Conservation (phyloP, 176 grass and related monocot species). For the Poa annua region DNA sequence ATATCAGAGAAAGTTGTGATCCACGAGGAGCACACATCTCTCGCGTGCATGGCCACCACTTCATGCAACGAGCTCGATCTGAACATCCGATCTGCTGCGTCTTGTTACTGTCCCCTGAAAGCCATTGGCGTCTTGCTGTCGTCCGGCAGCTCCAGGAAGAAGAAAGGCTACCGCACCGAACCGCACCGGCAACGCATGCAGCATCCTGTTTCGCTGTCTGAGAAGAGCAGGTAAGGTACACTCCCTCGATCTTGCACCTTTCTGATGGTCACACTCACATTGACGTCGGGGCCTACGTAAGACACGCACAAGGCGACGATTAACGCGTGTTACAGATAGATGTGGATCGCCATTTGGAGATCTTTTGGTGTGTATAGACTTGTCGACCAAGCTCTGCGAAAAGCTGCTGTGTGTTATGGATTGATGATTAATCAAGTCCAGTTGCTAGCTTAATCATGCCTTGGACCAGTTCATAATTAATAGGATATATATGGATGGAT, state of each 20-base stretch:
- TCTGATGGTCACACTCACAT: neutral
- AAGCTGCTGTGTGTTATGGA: neutral
- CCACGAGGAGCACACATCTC: conserved; percentile 40
- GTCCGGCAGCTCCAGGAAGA: neutral
- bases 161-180: neutral
- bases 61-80: no score
- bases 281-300: neutral
- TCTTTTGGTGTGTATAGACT: neutral
- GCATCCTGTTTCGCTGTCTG: neutral
- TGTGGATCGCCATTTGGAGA: neutral
- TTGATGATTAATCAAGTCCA: neutral
- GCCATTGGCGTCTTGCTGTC: conserved; percentile 21
- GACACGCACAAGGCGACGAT: neutral
- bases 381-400: neutral
- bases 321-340: neutral
- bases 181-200: no score
- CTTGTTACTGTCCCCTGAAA: conserved; percentile 22
- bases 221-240: neutral
- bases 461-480: neutral
- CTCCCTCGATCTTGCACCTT: neutral
- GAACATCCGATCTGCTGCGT: neutral
- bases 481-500: neutral
- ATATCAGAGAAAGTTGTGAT: conserved; percentile 3
- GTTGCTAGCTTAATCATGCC: neutral
- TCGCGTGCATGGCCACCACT: neutral